Percentiles rank a stretch among this genome's conserved stretches.
Evolutionary conservation across 1,139 yeast species (phyloP).

Genomic region (Kluyveromyces marxianus): DNA sequence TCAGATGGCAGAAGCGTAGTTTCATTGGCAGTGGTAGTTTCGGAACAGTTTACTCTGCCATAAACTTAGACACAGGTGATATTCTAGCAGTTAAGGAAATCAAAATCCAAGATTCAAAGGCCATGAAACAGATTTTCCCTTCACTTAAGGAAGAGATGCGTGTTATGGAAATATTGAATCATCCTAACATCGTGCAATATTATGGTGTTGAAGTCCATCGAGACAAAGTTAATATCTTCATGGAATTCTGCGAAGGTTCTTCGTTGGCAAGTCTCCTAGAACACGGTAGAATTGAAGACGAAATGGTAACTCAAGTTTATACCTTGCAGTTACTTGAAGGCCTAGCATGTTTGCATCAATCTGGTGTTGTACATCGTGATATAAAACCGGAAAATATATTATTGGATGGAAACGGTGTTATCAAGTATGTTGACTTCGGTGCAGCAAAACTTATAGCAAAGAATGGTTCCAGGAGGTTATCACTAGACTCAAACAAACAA

Average conservation of each 20-base stretch:
- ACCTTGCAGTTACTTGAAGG: conserved; percentile 94
- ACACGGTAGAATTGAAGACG: conserved; percentile 94
- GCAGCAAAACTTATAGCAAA: conserved; percentile 90
- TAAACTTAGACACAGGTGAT: conserved; percentile 90
- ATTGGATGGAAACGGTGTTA: conserved; percentile 85
- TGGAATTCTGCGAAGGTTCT: conserved; percentile 98
- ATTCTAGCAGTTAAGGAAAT: conserved; percentile 97
- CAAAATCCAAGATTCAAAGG: conserved; percentile 80
- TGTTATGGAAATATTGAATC: conserved; percentile 86
- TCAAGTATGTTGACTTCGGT: conserved; percentile 94
- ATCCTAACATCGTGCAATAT: conserved; percentile 93
- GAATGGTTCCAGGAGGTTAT: conserved; percentile 30
- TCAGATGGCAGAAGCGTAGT: conserved; percentile 95
- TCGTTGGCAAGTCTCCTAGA: conserved; percentile 76
- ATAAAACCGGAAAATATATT: conserved; percentile 93
- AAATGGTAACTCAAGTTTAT: conserved; percentile 83
- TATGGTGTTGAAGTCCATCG: conserved; percentile 97
- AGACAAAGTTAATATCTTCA: conserved; percentile 88
- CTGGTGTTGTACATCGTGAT: conserved; percentile 95
- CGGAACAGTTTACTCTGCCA: conserved; percentile 90
- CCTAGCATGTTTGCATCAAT: conserved; percentile 84
- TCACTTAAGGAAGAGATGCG: conserved; percentile 95
- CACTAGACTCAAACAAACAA: background rate
- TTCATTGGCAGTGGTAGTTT: conserved; percentile 94
- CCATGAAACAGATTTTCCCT: conserved; percentile 79